Conservation (phyloP, 2,329 filamentous ascomycete genomes). For the Septoria petroselini region DNA sequence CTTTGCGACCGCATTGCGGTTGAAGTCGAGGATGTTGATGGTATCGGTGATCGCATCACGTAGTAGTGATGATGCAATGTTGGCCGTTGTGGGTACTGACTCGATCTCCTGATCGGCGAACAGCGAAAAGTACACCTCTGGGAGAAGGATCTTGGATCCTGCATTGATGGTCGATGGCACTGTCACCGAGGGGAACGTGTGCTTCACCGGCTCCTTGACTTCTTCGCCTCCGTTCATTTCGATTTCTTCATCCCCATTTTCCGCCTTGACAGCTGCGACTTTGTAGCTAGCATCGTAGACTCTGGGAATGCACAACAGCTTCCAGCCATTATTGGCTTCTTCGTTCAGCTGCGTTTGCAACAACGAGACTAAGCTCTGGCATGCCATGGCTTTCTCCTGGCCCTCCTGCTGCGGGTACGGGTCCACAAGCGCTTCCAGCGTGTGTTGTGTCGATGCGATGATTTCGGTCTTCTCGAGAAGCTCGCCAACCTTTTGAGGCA, state of each 20-base stretch:
- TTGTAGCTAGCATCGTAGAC: slow-evolving; percentile 47
- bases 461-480: slow-evolving; percentile 93
- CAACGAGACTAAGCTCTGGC: slow-evolving; percentile 72
- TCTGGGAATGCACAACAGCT: slow-evolving; percentile 62
- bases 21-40: slow-evolving; percentile 91
- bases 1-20: slow-evolving; percentile 79
- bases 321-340: slow-evolving; percentile 73
- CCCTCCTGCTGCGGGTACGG: slow-evolving; percentile 65
- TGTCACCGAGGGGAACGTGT: slow-evolving; percentile 70
- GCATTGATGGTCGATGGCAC: slow-evolving; percentile 73
- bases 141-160: slow-evolving; percentile 75
- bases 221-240: slow-evolving; percentile 59
- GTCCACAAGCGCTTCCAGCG: slow-evolving; percentile 80
- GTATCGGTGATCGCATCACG: slow-evolving; percentile 86
- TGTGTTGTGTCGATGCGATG: slow-evolving; percentile 83
- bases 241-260: slow-evolving; percentile 30
- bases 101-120: slow-evolving; percentile 83
- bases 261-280: slow-evolving; percentile 13
- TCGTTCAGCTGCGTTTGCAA: slow-evolving; percentile 81
- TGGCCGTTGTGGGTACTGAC: slow-evolving; percentile 71
- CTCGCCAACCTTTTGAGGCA: slow-evolving; percentile 69
- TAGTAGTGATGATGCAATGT: slow-evolving; percentile 77
- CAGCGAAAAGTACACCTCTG: slow-evolving; percentile 90
- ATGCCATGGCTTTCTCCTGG: slow-evolving; percentile 59
- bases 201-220: slow-evolving; percentile 51